Evolutionary conservation across 129 eudicot species (phyloP).

Genomic region (Oenanthe sinensis): DNA sequence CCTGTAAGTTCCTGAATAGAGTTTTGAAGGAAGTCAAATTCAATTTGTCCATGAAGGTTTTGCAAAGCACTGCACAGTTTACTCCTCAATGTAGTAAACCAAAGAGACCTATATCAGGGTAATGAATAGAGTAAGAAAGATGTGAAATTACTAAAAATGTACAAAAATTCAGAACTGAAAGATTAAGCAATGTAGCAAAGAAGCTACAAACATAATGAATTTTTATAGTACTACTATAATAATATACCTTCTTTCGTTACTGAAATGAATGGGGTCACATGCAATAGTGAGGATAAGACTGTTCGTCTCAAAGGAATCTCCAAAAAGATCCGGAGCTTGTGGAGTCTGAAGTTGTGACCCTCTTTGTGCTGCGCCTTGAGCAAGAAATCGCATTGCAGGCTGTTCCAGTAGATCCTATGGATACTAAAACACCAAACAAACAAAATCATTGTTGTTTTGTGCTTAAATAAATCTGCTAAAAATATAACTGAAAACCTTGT

Average conservation of each 20-base stretch:
- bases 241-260: slow-evolving; percentile 35
- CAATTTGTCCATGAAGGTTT: slow-evolving; percentile 17
- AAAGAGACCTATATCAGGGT: slow-evolving; percentile 32
- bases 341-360: slow-evolving; percentile 25
- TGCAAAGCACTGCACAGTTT: slow-evolving; percentile 31
- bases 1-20: slow-evolving; percentile 34
- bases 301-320: slow-evolving; percentile 41
- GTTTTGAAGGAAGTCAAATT: slow-evolving; percentile 15
- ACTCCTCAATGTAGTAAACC: slow-evolving; percentile 57
- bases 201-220: neutral
- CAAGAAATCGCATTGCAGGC: slow-evolving; percentile 53
- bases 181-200: neutral
- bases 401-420: slow-evolving; percentile 68
- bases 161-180: neutral
- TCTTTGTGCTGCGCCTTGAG: slow-evolving; percentile 42
- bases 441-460: slow-evolving; percentile 1
- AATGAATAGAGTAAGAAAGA: neutral
- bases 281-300: slow-evolving; percentile 38
- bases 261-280: slow-evolving; percentile 27
- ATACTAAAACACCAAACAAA: slow-evolving; percentile 10
- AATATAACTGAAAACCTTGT: neutral
- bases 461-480: neutral
- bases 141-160: neutral
- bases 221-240: neutral
- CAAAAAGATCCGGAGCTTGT: slow-evolving; percentile 13